Evolutionary conservation across 768 basidiomycete genomes (phyloP).

Genomic region (Arthromyces matolae): DNA sequence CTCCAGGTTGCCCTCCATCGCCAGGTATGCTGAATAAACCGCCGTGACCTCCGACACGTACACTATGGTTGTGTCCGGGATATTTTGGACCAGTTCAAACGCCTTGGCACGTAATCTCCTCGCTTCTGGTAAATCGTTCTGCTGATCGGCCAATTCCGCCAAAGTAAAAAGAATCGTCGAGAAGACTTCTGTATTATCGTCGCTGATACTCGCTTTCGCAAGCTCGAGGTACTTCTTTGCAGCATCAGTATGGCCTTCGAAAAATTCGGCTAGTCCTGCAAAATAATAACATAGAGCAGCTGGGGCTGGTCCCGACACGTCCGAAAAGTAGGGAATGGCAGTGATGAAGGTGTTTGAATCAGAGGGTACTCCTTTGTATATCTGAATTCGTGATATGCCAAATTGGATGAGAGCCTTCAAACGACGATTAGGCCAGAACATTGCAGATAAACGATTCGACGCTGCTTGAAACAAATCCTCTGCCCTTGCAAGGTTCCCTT

Average conservation of each 20-base stretch:
- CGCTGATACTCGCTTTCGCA: too few relatives aligned
- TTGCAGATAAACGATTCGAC: background rate
- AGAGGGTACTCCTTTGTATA: background rate
- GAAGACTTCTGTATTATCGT: too few relatives aligned
- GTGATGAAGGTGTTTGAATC: background rate
- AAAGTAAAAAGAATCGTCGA: too few relatives aligned
- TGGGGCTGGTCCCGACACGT: too few relatives aligned
- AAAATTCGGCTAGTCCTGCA: too few relatives aligned
- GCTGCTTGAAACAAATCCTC: background rate
- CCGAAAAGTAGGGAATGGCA: too few relatives aligned
- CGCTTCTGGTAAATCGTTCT: background rate
- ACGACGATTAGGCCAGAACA: background rate
- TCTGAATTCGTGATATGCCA: background rate
- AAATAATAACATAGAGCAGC: too few relatives aligned
- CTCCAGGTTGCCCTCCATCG: constrained; percentile 1
- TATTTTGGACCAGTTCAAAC: background rate
- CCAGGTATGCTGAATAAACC: background rate
- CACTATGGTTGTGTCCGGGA: background rate
- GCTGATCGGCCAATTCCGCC: background rate
- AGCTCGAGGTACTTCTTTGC: too few relatives aligned
- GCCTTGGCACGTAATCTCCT: background rate
- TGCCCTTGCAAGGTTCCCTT: background rate
- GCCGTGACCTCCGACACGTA: background rate
- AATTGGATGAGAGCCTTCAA: background rate
- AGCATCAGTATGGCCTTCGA: too few relatives aligned